Conservation (phyloP, 78 protist species). For the Chrysochromulina parva region DNA sequence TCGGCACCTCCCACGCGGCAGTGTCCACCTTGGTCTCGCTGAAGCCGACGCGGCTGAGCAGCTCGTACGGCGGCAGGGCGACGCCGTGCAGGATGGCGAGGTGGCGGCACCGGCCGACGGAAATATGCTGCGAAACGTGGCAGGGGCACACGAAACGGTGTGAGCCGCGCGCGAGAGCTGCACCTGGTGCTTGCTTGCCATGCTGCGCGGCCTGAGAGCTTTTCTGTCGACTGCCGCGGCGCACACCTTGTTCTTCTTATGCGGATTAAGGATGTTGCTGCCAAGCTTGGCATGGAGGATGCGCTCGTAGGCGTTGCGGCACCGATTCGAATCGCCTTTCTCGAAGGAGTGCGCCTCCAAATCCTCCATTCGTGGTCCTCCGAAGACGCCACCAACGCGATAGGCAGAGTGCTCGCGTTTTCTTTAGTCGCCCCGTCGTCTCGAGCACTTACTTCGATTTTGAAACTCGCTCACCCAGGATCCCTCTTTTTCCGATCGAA, state of each 20-base stretch:
- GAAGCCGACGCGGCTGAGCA: not conserved
- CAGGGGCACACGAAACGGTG: no score
- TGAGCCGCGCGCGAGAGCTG: no score
- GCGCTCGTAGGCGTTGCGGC: not conserved
- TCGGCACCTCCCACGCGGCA: not conserved
- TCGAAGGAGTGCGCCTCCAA: not conserved
- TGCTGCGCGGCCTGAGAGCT: no score
- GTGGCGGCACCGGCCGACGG: conserved; percentile 12
- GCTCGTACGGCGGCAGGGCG: not conserved
- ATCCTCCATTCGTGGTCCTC: no score
- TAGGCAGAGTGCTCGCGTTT: no score
- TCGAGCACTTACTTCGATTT: no score
- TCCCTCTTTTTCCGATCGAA: no score
- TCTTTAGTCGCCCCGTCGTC: no score
- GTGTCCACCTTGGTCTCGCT: not conserved
- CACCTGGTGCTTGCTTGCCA: no score
- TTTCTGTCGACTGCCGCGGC: no score
- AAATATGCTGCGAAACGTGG: not conserved
- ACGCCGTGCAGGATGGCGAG: not conserved
- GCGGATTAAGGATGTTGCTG: not conserved
- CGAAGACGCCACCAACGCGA: no score
- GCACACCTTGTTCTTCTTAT: not conserved
- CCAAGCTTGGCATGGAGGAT: not conserved
- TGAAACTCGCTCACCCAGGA: no score
- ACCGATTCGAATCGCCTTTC: conserved; percentile 12